Evolutionary conservation across 768 basidiomycete species (phyloP).

Genomic region (Phaffia australis): DNA sequence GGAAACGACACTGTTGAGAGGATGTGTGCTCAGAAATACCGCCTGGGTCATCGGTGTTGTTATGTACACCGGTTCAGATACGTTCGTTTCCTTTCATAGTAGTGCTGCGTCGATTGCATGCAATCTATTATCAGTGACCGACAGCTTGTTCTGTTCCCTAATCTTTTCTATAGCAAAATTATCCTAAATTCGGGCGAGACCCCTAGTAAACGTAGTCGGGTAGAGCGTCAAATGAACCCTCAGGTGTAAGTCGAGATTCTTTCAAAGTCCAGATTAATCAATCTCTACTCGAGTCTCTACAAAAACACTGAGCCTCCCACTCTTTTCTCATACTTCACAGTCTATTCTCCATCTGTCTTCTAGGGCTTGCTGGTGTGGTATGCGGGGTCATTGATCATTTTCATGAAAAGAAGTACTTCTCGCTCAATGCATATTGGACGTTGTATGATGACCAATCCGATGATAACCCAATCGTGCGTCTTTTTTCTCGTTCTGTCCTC

Average conservation of each 20-base stretch:
- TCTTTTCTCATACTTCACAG: not conserved
- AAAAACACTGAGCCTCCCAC: not conserved
- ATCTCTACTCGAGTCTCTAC: not conserved
- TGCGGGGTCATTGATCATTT: not conserved
- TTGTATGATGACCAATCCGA: conserved; percentile 87
- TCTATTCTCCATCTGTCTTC: not conserved
- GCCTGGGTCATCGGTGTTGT: conserved; percentile 89
- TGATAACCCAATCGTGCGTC: conserved; percentile 71
- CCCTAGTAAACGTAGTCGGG: not conserved
- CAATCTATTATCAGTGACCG: too few relatives aligned
- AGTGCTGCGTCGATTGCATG: too few relatives aligned
- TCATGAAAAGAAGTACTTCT: conserved; percentile 53
- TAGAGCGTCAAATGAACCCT: too few relatives aligned
- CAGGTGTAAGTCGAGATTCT: not conserved
- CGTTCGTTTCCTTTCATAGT: conserved; percentile 9
- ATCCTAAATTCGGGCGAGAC: conserved; percentile 38
- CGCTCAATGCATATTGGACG: conserved; percentile 63
- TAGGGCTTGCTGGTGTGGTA: not conserved
- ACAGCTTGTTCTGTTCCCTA: too few relatives aligned
- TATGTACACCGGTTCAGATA: conserved; percentile 78
- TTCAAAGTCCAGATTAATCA: not conserved
- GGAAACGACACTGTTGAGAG: conserved; percentile 53
- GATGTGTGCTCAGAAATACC: conserved; percentile 80
- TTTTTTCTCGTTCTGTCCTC: not conserved
- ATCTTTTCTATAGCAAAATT: conserved; percentile 33